Evolutionary conservation across 805 yeast genomes (phyloP).

Genomic region (Candida andamanensis): DNA sequence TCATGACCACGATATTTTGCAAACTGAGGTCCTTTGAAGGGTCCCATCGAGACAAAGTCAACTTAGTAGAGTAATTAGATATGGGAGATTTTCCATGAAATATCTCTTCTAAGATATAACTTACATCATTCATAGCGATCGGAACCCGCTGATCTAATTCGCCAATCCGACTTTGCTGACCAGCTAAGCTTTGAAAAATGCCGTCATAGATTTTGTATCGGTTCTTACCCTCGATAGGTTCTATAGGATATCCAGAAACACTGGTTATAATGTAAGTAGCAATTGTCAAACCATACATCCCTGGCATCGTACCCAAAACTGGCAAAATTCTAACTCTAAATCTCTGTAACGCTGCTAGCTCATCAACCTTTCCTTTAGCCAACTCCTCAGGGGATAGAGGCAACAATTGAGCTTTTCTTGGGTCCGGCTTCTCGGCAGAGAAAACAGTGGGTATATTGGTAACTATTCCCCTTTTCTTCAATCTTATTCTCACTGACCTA

Average conservation of each 20-base stretch:
- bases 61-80: constrained; percentile 73
- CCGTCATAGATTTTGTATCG: constrained; percentile 82
- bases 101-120: constrained; percentile 84
- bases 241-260: constrained; percentile 84
- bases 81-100: constrained; percentile 89
- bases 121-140: constrained; percentile 64
- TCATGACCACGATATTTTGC: constrained; percentile 82
- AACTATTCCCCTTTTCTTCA: constrained; percentile 72
- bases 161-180: constrained; percentile 79
- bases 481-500: constrained; percentile 76
- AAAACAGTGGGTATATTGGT: constrained; percentile 82
- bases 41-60: constrained; percentile 83
- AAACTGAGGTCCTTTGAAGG: constrained; percentile 56
- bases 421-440: constrained; percentile 95
- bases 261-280: constrained; percentile 78
- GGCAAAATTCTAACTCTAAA: constrained; percentile 94
- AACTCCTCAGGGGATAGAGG: constrained; percentile 82
- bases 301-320: constrained; percentile 95
- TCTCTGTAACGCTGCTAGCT: constrained; percentile 79
- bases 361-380: constrained; percentile 77
- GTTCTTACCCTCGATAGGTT: constrained; percentile 86
- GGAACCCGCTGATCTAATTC: constrained; percentile 72
- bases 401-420: constrained; percentile 80
- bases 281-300: constrained; percentile 86
- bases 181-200: constrained; percentile 75